phyloP scores from a whole-genome alignment of 139 green algal genomes.

The Limnomonas spitsbergensis region DNA sequence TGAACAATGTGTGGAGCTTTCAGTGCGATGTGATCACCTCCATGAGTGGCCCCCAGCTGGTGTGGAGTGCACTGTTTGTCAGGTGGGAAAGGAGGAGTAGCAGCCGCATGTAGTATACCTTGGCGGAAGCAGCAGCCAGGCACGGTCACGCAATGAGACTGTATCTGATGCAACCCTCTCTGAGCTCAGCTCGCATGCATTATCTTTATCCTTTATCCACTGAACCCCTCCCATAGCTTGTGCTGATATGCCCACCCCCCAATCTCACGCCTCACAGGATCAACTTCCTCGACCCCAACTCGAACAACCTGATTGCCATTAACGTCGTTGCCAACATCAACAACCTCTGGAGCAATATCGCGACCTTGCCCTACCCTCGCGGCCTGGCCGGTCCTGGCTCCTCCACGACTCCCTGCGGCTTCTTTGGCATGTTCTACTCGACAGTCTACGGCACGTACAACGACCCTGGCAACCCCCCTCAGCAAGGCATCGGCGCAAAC shows the following conservation, averaged over 20 bases:
- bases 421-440: slow-evolving; percentile 13
- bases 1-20: background rate
- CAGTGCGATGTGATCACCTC: background rate
- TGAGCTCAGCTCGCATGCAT: background rate
- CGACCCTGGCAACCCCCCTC: background rate
- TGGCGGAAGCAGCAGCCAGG: too few relatives aligned
- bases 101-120: background rate
- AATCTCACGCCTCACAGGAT: too few relatives aligned
- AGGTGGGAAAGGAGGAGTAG: too few relatives aligned
- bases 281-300: background rate
- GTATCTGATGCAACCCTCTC: background rate
- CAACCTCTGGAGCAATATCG: background rate
- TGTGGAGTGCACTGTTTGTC: slow-evolving; percentile 10
- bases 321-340: slow-evolving; percentile 9
- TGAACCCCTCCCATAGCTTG: too few relatives aligned
- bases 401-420: background rate
- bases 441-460: background rate
- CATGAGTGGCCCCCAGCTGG: background rate
- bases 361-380: background rate
- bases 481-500: background rate
- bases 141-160: too few relatives aligned
- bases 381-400: background rate
- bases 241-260: too few relatives aligned
- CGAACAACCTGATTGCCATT: background rate
- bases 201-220: background rate